These are phyloP conservation scores for Houttuynia cordata DNA, from an alignment of 164 flowering plant species.

Conservation along the genomic window DNA sequence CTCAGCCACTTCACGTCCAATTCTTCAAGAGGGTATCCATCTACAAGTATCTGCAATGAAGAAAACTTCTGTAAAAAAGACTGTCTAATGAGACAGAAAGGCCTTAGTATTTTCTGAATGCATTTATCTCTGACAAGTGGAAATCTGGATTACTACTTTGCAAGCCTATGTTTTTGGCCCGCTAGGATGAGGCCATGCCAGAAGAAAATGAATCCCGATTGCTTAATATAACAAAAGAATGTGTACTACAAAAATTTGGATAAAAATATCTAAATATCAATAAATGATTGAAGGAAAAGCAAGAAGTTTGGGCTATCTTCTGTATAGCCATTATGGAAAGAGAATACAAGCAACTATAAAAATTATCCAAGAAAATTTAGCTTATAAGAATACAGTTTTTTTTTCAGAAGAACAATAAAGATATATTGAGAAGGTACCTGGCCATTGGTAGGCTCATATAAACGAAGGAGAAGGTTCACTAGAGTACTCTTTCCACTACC, in stretches of 20 bases:
- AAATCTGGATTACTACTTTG: neutral
- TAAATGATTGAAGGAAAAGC: too few species aligned
- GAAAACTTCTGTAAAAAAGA: neutral
- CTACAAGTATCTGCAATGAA: constrained; percentile 54
- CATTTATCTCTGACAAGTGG: neutral
- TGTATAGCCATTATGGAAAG: too few species aligned
- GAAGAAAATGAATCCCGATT: too few species aligned
- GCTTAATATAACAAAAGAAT: too few species aligned
- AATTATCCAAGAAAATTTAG: neutral
- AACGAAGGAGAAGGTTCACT: constrained; percentile 79
- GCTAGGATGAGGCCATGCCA: too few species aligned
- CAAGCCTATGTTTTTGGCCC: neutral
- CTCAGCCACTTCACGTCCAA: constrained; percentile 81
- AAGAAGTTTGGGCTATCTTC: too few species aligned
- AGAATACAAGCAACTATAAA: too few species aligned
- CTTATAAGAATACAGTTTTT: neutral
- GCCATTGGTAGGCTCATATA: constrained; percentile 86
- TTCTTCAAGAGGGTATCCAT: constrained; percentile 61
- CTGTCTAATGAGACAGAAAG: neutral
- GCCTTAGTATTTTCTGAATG: neutral
- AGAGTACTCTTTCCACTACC: constrained; percentile 96
- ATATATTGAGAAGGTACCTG: constrained; percentile 34
- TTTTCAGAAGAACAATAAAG: neutral
- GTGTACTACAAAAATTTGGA: too few species aligned
- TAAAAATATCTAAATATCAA: too few species aligned